Conservation (phyloP, 768 basidiomycete genomes). For the Calvatia gigantea region DNA sequence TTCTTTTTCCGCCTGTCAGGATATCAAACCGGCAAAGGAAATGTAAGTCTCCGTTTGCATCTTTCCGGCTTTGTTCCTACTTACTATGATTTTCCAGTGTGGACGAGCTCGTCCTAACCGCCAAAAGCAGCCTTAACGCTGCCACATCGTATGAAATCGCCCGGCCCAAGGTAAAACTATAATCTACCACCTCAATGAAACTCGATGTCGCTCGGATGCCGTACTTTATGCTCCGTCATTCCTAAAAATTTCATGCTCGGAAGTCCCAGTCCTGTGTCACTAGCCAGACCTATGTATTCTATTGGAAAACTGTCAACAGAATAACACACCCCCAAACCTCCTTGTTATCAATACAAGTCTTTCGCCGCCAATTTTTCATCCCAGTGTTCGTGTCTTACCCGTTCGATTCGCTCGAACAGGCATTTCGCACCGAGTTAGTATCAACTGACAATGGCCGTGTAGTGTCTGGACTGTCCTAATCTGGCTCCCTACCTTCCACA, state of each 20-base stretch:
- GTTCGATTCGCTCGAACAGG: no score
- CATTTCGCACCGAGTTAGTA: no score
- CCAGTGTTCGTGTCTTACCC: no score
- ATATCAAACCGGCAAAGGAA: constrained; percentile 80
- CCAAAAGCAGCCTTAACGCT: constrained; percentile 50
- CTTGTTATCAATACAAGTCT: no score
- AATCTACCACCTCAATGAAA: background rate
- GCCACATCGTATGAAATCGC: constrained; percentile 37
- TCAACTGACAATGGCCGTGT: no score
- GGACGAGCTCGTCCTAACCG: constrained; percentile 76
- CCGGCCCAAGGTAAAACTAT: constrained; percentile 48
- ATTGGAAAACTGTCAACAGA: no score
- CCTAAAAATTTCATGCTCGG: background rate
- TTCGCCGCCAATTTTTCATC: no score
- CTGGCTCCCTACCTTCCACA: no score
- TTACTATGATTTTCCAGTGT: constrained; percentile 43
- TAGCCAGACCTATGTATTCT: background rate
- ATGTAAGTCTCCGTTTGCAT: constrained; percentile 51
- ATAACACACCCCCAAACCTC: no score
- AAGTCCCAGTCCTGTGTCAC: background rate
- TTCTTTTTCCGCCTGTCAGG: no score
- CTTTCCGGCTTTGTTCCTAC: constrained; percentile 12
- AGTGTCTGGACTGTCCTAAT: no score
- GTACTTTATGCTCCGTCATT: background rate
- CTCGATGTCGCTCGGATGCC: background rate